phyloP scores from a whole-genome alignment of 2,329 filamentous ascomycete species.

The Fusarium multiceps region DNA sequence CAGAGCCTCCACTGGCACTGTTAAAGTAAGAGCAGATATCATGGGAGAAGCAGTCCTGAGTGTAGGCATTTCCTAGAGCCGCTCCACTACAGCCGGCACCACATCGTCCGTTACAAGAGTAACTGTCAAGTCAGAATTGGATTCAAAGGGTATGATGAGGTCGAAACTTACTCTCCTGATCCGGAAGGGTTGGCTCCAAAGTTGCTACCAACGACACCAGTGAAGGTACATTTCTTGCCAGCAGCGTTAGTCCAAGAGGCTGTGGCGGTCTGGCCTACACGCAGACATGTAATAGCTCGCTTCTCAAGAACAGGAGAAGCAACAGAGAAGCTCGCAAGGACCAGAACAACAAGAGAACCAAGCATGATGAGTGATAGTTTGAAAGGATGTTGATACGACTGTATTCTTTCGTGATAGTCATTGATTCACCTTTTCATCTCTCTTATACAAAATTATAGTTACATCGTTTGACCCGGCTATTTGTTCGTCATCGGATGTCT shows the following conservation, averaged over 20 bases:
- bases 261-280: constrained; percentile 52
- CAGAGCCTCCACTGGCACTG: constrained; percentile 58
- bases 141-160: fast-evolving
- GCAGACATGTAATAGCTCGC: constrained; percentile 38
- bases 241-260: constrained; percentile 59
- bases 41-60: constrained; percentile 62
- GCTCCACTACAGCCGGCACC: constrained; percentile 58
- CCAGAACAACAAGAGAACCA: constrained; percentile 8
- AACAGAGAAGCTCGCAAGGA: constrained; percentile 11
- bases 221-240: constrained; percentile 56
- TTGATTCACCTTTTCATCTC: fast-evolving
- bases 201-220: constrained; percentile 59
- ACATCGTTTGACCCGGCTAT: background rate
- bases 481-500: constrained; percentile 38
- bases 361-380: constrained; percentile 9
- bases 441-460: constrained; percentile 16
- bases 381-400: too few relatives aligned
- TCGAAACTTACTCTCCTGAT: constrained; percentile 55
- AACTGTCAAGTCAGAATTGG: constrained; percentile 48
- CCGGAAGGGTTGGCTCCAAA: constrained; percentile 56
- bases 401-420: fast-evolving
- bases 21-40: constrained; percentile 65
- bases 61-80: constrained; percentile 60
- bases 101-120: constrained; percentile 62
- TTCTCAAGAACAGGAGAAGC: constrained; percentile 32